Conservation (phyloP, 176 grass and related monocot genomes). For the Oryza coarctata region DNA sequence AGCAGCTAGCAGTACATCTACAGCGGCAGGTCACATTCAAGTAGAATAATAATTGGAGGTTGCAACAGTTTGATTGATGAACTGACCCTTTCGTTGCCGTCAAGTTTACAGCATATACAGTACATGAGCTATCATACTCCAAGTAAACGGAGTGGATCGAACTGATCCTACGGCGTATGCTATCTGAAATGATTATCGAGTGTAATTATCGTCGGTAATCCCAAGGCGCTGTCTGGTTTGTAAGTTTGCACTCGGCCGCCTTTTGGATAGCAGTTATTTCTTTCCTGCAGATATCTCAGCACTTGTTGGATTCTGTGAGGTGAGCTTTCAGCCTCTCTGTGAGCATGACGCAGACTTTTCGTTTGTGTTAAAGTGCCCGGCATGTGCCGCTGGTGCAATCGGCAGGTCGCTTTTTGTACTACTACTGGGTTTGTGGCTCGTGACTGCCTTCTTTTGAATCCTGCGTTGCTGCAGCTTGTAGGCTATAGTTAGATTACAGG, state of each 20-base stretch:
- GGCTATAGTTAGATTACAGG: too few species aligned
- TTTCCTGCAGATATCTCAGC: background rate
- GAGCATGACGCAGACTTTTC: slow-evolving; percentile 13
- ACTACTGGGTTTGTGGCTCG: slow-evolving; percentile 3
- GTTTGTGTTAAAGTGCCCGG: slow-evolving; percentile 5
- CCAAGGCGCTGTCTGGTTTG: background rate
- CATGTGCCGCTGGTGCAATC: slow-evolving; percentile 28
- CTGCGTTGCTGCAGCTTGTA: background rate
- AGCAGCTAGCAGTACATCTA: background rate
- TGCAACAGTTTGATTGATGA: background rate
- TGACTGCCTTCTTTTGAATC: background rate
- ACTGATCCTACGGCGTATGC: background rate
- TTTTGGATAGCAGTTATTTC: background rate
- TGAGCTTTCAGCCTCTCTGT: background rate
- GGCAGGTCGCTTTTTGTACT: slow-evolving; percentile 25
- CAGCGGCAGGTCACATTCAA: background rate
- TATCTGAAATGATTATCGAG: background rate
- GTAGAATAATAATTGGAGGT: slow-evolving; percentile 20
- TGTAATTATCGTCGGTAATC: background rate
- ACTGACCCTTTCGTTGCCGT: background rate
- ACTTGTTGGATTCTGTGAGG: background rate
- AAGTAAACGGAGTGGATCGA: background rate
- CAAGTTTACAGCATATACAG: background rate
- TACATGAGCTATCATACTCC: background rate
- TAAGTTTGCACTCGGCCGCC: background rate